phyloP scores from a whole-genome alignment of 1,139 yeast genomes.

The Hemisphaericaspora lyxosophila region DNA sequence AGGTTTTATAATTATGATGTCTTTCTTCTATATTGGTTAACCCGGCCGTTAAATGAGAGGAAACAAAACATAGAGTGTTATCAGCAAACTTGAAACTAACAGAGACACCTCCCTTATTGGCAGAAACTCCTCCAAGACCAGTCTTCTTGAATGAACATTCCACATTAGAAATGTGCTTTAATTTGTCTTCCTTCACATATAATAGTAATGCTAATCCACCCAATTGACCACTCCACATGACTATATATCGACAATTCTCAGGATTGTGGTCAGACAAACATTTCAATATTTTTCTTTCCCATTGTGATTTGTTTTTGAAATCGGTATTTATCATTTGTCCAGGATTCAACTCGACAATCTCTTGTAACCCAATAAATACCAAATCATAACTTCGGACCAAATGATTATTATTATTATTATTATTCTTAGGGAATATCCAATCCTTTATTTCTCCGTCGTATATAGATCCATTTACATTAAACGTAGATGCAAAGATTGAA shows the following conservation, averaged over 20 bases:
- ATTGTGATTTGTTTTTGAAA: constrained; percentile 62
- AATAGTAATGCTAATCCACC: constrained; percentile 88
- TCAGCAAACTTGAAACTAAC: constrained; percentile 76
- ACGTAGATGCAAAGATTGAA: constrained; percentile 61
- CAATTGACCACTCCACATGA: constrained; percentile 82
- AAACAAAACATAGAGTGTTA: constrained; percentile 73
- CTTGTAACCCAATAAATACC: constrained; percentile 85
- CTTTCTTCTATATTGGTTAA: constrained; percentile 74
- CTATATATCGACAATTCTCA: constrained; percentile 51
- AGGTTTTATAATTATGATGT: constrained; percentile 74
- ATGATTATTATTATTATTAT: constrained; percentile 1
- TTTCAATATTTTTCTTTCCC: constrained; percentile 72
- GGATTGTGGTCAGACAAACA: constrained; percentile 47
- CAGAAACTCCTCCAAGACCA: constrained; percentile 92
- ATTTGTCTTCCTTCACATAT: constrained; percentile 55
- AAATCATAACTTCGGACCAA: constrained; percentile 50
- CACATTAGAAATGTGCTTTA: constrained; percentile 58
- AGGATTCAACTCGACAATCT: constrained; percentile 86
- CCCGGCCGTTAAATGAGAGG: constrained; percentile 93
- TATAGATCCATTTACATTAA: constrained; percentile 65
- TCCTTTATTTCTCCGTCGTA: constrained; percentile 51
- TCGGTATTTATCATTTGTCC: constrained; percentile 87
- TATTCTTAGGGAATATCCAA: constrained; percentile 62
- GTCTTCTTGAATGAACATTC: constrained; percentile 85
- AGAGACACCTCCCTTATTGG: constrained; percentile 93